These are phyloP conservation scores for Arthrobotrys sphaeroides DNA, from an alignment of 2,329 filamentous ascomycete genomes.

Conservation along the genomic window DNA sequence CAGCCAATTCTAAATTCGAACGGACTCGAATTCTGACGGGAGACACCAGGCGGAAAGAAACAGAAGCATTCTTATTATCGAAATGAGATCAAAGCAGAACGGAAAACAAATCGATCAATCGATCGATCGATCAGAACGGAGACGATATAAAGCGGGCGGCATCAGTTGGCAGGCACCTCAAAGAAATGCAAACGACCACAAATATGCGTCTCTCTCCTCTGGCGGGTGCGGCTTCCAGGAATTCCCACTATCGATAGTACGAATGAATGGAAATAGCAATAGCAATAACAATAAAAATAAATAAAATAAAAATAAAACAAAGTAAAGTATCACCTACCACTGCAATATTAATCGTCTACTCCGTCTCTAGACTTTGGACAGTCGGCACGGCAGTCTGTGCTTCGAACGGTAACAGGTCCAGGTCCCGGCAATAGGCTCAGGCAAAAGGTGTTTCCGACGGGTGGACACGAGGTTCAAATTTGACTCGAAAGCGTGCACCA, in stretches of 20 bases:
- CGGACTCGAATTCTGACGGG: not conserved
- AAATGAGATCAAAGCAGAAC: not conserved
- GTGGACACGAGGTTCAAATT: conserved; percentile 21
- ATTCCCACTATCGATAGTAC: not conserved
- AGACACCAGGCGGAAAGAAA: not conserved
- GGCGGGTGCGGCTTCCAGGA: not conserved
- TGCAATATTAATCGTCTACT: too few species aligned
- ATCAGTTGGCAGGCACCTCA: not conserved
- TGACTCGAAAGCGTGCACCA: conserved; percentile 1
- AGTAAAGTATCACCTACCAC: not conserved
- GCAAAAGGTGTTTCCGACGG: conserved; percentile 37
- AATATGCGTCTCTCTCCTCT: not conserved
- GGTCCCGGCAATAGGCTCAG: conserved; percentile 13
- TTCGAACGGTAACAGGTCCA: not conserved
- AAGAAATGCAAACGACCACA: conserved; percentile 14
- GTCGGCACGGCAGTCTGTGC: not conserved
- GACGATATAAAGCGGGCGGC: not conserved
- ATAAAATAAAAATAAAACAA: not conserved
- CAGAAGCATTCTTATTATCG: too few species aligned
- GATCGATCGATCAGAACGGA: too few species aligned
- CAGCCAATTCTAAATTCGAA: conserved; percentile 7
- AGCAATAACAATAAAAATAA: not conserved
- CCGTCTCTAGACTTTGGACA: too few species aligned
- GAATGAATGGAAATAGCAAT: too few species aligned
- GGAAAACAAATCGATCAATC: not conserved